phyloP scores from a whole-genome alignment of 169 alveolate genomes.

The Eimeria sp. region DNA sequence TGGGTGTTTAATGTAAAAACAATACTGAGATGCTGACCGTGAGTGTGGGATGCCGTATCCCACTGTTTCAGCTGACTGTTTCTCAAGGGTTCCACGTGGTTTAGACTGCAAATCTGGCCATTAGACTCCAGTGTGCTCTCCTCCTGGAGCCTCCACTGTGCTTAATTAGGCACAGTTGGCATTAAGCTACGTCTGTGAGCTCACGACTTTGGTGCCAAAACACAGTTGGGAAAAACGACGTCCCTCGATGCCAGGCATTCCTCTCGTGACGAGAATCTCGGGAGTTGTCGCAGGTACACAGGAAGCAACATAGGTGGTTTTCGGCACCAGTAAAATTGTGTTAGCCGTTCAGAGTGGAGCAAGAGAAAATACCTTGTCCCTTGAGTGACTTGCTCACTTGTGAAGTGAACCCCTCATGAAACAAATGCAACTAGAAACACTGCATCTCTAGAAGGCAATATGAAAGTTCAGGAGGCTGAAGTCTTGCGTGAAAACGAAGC shows the following conservation, averaged over 20 bases:
- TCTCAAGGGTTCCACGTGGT: not conserved
- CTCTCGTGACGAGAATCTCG: no score
- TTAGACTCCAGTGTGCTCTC: not conserved
- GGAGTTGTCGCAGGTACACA: not conserved
- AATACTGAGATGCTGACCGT: not conserved
- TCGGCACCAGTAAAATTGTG: not conserved
- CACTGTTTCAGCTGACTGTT: not conserved
- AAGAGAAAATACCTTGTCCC: not conserved
- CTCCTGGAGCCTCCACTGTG: not conserved
- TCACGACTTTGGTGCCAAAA: no score
- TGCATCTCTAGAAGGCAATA: no score
- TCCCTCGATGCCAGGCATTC: no score
- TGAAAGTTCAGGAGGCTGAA: no score
- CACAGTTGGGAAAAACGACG: no score
- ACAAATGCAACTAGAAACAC: not conserved
- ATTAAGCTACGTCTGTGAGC: no score
- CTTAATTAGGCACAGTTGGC: no score
- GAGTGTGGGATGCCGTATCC: not conserved
- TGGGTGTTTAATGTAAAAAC: not conserved
- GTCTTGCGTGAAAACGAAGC: no score
- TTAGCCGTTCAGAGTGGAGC: not conserved
- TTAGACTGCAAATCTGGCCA: not conserved
- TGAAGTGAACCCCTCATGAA: not conserved
- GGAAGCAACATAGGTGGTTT: not conserved
- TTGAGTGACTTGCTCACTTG: not conserved